Evolutionary conservation across 306 rosid genomes (phyloP).

Genomic region (Sicyos edulis): DNA sequence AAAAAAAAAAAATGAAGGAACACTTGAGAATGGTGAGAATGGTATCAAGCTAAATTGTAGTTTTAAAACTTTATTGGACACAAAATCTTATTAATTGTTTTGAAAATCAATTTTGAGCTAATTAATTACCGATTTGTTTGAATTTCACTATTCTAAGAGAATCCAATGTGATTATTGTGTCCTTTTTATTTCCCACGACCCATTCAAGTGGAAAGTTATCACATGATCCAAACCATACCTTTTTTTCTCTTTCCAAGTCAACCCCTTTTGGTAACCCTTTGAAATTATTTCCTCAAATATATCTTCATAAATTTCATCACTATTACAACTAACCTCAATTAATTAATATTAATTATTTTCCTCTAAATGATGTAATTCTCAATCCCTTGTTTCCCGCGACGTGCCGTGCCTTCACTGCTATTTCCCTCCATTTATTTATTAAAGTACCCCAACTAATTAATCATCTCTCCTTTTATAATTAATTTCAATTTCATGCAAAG

Average conservation of each 20-base stretch:
- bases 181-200: not conserved
- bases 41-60: too few relatives aligned
- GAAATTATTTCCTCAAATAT: not conserved
- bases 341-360: too few relatives aligned
- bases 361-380: too few relatives aligned
- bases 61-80: too few relatives aligned
- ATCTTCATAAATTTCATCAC: constrained; percentile 6
- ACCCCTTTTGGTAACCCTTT: not conserved
- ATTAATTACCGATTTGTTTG: too few relatives aligned
- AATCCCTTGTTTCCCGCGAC: constrained; percentile 8
- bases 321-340: constrained; percentile 5
- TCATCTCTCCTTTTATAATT: not conserved
- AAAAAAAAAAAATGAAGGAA: too few relatives aligned
- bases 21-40: too few relatives aligned
- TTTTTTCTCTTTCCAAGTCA: not conserved
- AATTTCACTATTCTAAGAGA: not conserved
- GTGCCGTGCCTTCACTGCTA: constrained; percentile 21
- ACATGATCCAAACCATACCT: not conserved
- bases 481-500: not conserved
- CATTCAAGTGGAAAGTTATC: not conserved
- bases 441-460: not conserved
- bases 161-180: constrained; percentile 1
- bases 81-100: too few relatives aligned
- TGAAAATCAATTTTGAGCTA: too few relatives aligned
- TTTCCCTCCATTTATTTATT: not conserved